Evolutionary conservation across 345 rosid species (phyloP).

Genomic region (Rhizophora apiculata): DNA sequence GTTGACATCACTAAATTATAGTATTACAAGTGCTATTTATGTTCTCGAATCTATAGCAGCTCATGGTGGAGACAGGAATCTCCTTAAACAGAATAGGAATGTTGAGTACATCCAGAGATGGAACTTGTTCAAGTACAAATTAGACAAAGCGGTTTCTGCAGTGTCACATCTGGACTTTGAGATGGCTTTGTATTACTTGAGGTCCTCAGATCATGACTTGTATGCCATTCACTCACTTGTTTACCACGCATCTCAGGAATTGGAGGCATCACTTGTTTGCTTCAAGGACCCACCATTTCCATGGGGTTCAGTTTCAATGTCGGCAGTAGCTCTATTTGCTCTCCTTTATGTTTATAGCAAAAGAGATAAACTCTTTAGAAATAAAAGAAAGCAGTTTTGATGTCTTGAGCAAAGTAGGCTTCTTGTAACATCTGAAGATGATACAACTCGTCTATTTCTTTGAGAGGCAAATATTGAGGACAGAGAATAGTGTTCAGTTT

Average conservation of each 20-base stretch:
- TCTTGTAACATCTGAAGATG: slow-evolving; percentile 38
- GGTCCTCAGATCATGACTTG: slow-evolving; percentile 82
- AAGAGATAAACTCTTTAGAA: slow-evolving; percentile 66
- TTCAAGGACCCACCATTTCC: slow-evolving; percentile 96
- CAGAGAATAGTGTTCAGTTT: slow-evolving; percentile 16
- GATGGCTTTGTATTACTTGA: slow-evolving; percentile 74
- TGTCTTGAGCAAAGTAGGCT: slow-evolving; percentile 23
- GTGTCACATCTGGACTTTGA: slow-evolving; percentile 77
- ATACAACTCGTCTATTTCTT: slow-evolving; percentile 23
- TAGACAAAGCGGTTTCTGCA: slow-evolving; percentile 80
- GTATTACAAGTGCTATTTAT: slow-evolving; percentile 70
- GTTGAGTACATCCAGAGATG: slow-evolving; percentile 79
- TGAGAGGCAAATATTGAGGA: slow-evolving; percentile 11
- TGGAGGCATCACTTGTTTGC: slow-evolving; percentile 87
- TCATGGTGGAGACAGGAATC: slow-evolving; percentile 82
- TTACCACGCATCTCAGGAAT: slow-evolving; percentile 72
- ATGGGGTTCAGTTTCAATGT: slow-evolving; percentile 62
- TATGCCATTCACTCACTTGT: slow-evolving; percentile 75
- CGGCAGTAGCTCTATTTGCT: slow-evolving; percentile 52
- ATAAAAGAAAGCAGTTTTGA: slow-evolving; percentile 95
- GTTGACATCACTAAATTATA: slow-evolving; percentile 71
- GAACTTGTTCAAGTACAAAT: slow-evolving; percentile 80
- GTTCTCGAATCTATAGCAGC: slow-evolving; percentile 66
- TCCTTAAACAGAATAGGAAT: slow-evolving; percentile 55
- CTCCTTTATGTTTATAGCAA: slow-evolving; percentile 51